Percentiles rank a stretch among this genome's conserved stretches.
These are phyloP conservation scores for Yarrowia keelungensis DNA, from an alignment of 805 yeast species.

Conservation along the genomic window DNA sequence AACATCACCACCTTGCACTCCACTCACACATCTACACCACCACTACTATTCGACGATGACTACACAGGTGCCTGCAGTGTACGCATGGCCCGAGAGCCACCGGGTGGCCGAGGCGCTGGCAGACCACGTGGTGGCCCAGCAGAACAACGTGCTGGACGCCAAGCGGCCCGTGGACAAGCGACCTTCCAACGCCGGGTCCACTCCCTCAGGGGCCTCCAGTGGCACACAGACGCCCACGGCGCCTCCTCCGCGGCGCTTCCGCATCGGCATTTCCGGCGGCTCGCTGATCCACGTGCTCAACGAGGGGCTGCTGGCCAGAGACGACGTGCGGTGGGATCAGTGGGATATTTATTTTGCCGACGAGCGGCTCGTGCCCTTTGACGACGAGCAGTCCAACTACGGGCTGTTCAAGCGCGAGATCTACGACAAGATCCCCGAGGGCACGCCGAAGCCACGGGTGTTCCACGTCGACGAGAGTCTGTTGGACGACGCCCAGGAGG, in stretches of 20 bases:
- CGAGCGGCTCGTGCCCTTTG: constrained; percentile 91
- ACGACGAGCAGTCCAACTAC: constrained; percentile 80
- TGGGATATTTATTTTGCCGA: constrained; percentile 98
- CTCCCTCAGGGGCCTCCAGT: constrained; percentile 3
- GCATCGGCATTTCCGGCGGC: constrained; percentile 93
- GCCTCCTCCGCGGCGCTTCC: constrained; percentile 67
- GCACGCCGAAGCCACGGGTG: constrained; percentile 66
- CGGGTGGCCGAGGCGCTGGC: constrained; percentile 98
- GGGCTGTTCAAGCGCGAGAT: constrained; percentile 87
- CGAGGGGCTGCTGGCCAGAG: constrained; percentile 80
- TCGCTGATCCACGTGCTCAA: constrained; percentile 84
- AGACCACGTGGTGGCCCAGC: constrained; percentile 89
- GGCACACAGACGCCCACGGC: constrained; percentile 47
- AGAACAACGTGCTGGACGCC: constrained; percentile 66
- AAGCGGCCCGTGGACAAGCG: constrained; percentile 40
- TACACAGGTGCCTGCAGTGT: constrained; percentile 90
- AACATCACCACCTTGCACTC: not conserved
- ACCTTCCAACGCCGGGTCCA: constrained; percentile 12
- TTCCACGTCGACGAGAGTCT: constrained; percentile 82
- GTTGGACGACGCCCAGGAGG: constrained; percentile 70
- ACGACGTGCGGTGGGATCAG: constrained; percentile 83
- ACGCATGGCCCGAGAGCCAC: constrained; percentile 86
- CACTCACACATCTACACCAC: not conserved
- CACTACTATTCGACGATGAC: constrained; percentile 60
- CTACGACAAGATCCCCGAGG: constrained; percentile 69